Conservation (phyloP, 1,284 basidiomycete genomes). For the Papiliotrema fonsecae region DNA sequence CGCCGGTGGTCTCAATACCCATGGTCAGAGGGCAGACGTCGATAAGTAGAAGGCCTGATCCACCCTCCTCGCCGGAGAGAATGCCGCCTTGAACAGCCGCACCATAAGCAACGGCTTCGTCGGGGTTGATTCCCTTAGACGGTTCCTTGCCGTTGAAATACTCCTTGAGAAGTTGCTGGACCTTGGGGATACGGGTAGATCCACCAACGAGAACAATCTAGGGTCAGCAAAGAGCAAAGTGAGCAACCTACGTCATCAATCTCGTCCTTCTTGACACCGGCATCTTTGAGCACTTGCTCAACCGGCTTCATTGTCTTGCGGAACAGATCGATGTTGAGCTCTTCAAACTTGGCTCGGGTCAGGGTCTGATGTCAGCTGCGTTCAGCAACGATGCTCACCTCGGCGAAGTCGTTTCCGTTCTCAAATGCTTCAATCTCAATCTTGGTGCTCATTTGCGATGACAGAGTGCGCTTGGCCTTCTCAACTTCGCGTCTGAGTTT, state of each 20-base stretch:
- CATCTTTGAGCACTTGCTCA: conserved; percentile 97
- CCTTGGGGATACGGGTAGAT: conserved; percentile 98
- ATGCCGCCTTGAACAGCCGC: conserved; percentile 98
- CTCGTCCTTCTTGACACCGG: conserved; percentile 95
- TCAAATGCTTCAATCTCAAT: conserved; percentile 83
- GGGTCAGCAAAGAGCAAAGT: conserved; percentile 1
- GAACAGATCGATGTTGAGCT: conserved; percentile 98
- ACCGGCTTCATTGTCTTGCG: conserved; percentile 99
- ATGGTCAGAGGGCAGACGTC: conserved; percentile 92
- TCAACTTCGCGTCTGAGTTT: conserved; percentile 98
- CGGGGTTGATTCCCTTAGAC: conserved; percentile 93
- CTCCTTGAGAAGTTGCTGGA: conserved; percentile 93
- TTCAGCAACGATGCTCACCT: conserved; percentile 51
- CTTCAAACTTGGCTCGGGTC: conserved; percentile 97
- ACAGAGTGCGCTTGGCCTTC: conserved; percentile 97
- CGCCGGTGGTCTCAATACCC: conserved; percentile 95
- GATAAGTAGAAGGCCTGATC: conserved; percentile 77
- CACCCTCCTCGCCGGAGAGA: conserved; percentile 73
- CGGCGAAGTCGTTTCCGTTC: conserved; percentile 91
- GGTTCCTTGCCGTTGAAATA: conserved; percentile 99
- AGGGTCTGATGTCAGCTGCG: conserved; percentile 52
- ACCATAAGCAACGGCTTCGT: conserved; percentile 93
- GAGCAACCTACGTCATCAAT: conserved; percentile 68
- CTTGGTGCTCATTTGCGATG: conserved; percentile 64
- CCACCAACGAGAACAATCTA: conserved; percentile 76